phyloP scores from a whole-genome alignment of 2,329 filamentous ascomycete species.

The Fusarium verrucosum region DNA sequence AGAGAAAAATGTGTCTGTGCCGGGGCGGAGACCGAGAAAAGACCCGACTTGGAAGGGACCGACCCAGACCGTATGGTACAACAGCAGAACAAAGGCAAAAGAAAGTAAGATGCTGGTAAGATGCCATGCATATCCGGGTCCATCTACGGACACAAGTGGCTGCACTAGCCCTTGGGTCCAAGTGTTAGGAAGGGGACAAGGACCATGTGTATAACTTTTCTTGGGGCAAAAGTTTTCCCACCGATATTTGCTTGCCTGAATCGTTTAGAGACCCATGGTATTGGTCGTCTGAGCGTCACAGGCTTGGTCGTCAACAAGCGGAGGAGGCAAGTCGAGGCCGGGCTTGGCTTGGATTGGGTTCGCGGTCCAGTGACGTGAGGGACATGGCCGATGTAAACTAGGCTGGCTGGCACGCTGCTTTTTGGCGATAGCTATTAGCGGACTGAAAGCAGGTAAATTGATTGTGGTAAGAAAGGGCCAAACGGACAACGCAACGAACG shows the following conservation, averaged over 20 bases:
- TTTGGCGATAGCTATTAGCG: slow-evolving; percentile 32
- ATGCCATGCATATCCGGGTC: slow-evolving; percentile 45
- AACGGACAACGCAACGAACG: slow-evolving; percentile 34
- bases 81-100: slow-evolving; percentile 26
- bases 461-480: slow-evolving; percentile 35
- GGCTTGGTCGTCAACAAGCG: slow-evolving; percentile 27
- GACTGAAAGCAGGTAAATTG: slow-evolving; percentile 32
- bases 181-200: slow-evolving; percentile 30
- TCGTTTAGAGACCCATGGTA: slow-evolving; percentile 19
- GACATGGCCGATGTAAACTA: slow-evolving; percentile 34
- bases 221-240: slow-evolving; percentile 35
- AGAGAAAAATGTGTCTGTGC: slow-evolving; percentile 26
- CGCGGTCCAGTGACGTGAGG: slow-evolving; percentile 43
- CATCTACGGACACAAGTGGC: slow-evolving; percentile 45
- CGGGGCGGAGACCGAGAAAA: slow-evolving; percentile 36
- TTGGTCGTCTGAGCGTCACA: slow-evolving; percentile 27
- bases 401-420: slow-evolving; percentile 38
- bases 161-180: slow-evolving; percentile 46
- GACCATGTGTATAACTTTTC: slow-evolving; percentile 34
- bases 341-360: slow-evolving; percentile 26
- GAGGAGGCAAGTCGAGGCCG: slow-evolving; percentile 30
- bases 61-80: slow-evolving; percentile 32
- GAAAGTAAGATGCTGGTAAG: slow-evolving; percentile 42
- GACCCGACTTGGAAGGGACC: slow-evolving; percentile 31
- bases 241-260: slow-evolving; percentile 27